Evolutionary conservation across 768 basidiomycete genomes (phyloP), one percentile per base, ranked within the genome.

Genomic region (Pulveroboletus sp.): DNA sequence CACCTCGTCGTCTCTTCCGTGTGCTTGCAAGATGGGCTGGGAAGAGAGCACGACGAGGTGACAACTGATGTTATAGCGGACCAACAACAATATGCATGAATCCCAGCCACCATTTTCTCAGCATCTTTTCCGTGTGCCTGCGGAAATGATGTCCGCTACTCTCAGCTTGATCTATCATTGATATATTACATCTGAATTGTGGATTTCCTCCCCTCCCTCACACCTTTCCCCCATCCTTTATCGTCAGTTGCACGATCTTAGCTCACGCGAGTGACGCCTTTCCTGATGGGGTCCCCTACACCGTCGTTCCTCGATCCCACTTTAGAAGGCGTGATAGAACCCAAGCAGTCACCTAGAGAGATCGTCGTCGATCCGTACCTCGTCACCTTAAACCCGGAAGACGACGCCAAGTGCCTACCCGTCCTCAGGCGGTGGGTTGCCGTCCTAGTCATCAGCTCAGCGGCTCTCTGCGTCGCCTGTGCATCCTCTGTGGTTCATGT

Each of bases 401-500:
- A 79, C 35, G 50, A 76, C 49, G 77, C 78, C 0, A 72, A 76
- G 45, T 57, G 67, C 27, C 62, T 75, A 30, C 60, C 77, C 16
- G 45, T 53, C 0, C 24, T 69, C 22, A 72, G 69, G 54, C 79
- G 78, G 55, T 81, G 80, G 80, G 45, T 75, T 22, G 65, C 70
- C 6, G 75, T 81, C 7, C 49, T 72, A 3, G 67, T 74, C 7
- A 78, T 81, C 47, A 72, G 75, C 30, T 65, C 68, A 3, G 75
- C 74, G 11, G 70, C 77, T 6, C 67, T 77, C 11, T 79, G 78
- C 46, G 77, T 75, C 6, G 76, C 81, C 1, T 78, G 75, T 58
- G 76, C 76, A 12, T 83, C 81, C 1, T 81, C 80, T 1, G 70
- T 80, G 61, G 82, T 80, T 46, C 34, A 80, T 72, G 20, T 46